Base-by-base conservation (phyloP, 345 rosid genomes). In the Melaleuca quinquenervia region DNA sequence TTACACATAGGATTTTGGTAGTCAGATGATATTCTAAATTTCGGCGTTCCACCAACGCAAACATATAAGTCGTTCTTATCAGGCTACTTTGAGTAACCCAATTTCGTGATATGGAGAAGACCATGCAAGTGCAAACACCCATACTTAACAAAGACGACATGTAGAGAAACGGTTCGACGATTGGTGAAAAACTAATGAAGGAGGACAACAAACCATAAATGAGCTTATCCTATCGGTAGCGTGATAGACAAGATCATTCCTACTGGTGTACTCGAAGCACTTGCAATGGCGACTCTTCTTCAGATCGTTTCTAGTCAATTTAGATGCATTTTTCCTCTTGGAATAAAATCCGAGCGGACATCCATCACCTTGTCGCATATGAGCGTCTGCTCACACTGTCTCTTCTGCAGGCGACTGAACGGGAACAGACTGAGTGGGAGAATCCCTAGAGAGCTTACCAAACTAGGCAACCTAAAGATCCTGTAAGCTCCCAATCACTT, bases 401-500 rank as follows among this genome's bases (percentile, higher is more conserved):
- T 49, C 4, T 56, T 58, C 41, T 27, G 90, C 92, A 95, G 98
- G 90, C 86, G 98, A 86, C 91, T 95, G 87, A 92, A 94, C 85
- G 85, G 92, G 36, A 94, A 95, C 91, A 92, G 88, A 54, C 88
- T 95, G 64, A 92, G 89, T 14, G 98, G 96, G 86, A 92, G 89
- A 85, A 94, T 95, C 53, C 98, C 96, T 5, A 90, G 96, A 80
- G 88, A 94, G 53, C 95, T 95, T 36, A 90, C 94, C 60, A 90
- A 90, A 64, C 93, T 95, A 52, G 87, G 64, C 74, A 93, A 90
- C 88, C 91, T 95, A 58, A 93, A 94, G 92, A 93, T 95, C 85
- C 83, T 95, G 98, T 95, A 87, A 91, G 92, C 85, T 4, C 51
- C 18, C 36, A 20, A 22, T 5, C 24, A 22, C 78, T 32, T 70